Evolutionary conservation across 108 stramenopile genomes (phyloP).

Genomic region (Chaetoceros muelleri): DNA sequence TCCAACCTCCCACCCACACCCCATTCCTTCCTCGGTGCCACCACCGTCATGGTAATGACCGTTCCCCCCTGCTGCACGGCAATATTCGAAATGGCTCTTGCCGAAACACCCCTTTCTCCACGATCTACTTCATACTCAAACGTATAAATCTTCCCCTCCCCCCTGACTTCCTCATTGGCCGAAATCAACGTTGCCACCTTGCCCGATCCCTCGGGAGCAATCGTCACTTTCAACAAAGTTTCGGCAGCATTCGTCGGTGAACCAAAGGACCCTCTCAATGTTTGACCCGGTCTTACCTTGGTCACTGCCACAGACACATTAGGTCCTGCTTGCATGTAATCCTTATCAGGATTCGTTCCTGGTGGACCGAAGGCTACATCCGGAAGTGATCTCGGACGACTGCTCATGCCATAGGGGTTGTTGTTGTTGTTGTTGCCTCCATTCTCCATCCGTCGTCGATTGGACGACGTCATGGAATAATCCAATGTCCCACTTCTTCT

Average conservation of each 20-base stretch:
- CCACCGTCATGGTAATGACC: conserved; percentile 59
- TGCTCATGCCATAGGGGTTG: background rate
- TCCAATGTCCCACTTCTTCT: conserved; percentile 36
- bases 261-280: conserved; percentile 37
- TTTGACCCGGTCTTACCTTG: conserved; percentile 27
- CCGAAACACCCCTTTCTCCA: conserved; percentile 29
- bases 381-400: conserved; percentile 13
- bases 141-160: conserved; percentile 29
- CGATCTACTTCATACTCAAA: conserved; percentile 70
- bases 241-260: conserved; percentile 40
- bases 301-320: conserved; percentile 63
- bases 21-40: conserved; percentile 39
- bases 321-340: conserved; percentile 46
- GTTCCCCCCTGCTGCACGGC: conserved; percentile 16
- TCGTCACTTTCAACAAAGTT: conserved; percentile 26
- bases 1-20: conserved; percentile 10
- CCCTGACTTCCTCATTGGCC: conserved; percentile 28
- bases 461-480: conserved; percentile 28
- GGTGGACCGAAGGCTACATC: conserved; percentile 69
- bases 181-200: conserved; percentile 35
- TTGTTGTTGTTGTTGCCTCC: background rate
- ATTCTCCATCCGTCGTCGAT: too few species aligned
- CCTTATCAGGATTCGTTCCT: conserved; percentile 32
- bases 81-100: conserved; percentile 59
- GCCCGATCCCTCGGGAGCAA: conserved; percentile 52